These are phyloP conservation scores for Sphaceloma murrayae DNA, from an alignment of 2,329 filamentous ascomycete genomes.

Conservation along the genomic window DNA sequence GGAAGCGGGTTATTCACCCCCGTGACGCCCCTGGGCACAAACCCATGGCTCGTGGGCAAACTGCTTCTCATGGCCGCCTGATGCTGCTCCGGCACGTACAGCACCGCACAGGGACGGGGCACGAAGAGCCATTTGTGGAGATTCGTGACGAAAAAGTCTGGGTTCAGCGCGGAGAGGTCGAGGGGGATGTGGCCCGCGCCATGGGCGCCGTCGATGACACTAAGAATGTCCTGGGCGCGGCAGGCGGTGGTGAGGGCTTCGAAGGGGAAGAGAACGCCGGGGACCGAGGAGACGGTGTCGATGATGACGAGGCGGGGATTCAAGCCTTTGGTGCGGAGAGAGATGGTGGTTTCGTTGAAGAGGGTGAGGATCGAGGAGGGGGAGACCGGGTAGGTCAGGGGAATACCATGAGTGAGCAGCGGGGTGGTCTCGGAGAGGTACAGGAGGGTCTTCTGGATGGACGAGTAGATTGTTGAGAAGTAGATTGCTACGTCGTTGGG, in stretches of 20 bases:
- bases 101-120: conserved; percentile 68
- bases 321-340: conserved; percentile 47
- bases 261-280: conserved; percentile 72
- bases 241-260: conserved; percentile 57
- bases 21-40: conserved; percentile 29
- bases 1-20: conserved; percentile 33
- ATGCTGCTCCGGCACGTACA: conserved; percentile 69
- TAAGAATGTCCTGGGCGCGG: conserved; percentile 57
- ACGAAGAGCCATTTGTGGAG: conserved; percentile 84
- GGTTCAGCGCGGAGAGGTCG: conserved; percentile 55
- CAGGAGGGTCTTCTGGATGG: conserved; percentile 63
- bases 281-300: conserved; percentile 69
- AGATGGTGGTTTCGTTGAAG: conserved; percentile 51
- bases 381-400: conserved; percentile 57
- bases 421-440: conserved; percentile 60
- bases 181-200: conserved; percentile 61
- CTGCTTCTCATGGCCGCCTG: conserved; percentile 66
- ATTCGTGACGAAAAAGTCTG: conserved; percentile 86
- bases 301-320: conserved; percentile 63
- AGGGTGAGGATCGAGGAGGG: conserved; percentile 55
- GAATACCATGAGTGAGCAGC: conserved; percentile 44
- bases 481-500: conserved; percentile 66
- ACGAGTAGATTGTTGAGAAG: conserved; percentile 70
- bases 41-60: conserved; percentile 74
- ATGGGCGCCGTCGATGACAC: conserved; percentile 76